Evolutionary conservation across 2,329 filamentous ascomycete species (phyloP).

Genomic region (Botrytis galanthina): DNA sequence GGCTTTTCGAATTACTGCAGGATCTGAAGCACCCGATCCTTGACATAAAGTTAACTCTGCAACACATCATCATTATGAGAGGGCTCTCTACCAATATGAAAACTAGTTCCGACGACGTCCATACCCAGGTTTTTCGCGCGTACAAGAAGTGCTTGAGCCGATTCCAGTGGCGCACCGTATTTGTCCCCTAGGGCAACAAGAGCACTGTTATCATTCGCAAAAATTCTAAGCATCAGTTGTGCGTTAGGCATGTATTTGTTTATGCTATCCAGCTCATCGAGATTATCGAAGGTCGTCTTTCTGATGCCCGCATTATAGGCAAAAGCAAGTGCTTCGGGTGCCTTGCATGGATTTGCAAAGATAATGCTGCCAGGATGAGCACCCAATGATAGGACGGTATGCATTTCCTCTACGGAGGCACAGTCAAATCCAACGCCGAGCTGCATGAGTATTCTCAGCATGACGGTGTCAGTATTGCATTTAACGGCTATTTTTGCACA

Average conservation of each 20-base stretch:
- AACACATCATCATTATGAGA: too few species aligned
- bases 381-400: not conserved
- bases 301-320: not conserved
- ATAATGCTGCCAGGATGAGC: not conserved
- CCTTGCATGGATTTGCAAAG: slow-evolving; percentile 5
- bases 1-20: not conserved
- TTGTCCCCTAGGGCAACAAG: not conserved
- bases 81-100: slow-evolving; percentile 1
- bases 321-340: not conserved
- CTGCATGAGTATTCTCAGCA: not conserved
- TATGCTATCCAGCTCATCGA: slow-evolving; percentile 3
- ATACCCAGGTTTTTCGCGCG: not conserved
- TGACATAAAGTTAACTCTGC: not conserved
- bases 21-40: not conserved
- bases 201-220: not conserved
- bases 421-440: not conserved
- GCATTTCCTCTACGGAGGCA: not conserved
- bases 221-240: slow-evolving; percentile 1
- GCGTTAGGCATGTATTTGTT: slow-evolving; percentile 1
- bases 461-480: not conserved
- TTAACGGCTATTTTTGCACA: not conserved
- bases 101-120: not conserved
- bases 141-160: not conserved
- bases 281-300: not conserved
- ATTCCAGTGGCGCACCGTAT: not conserved